Conservation (phyloP, 352 stramenopile genomes). For the Globisporangium iwayamae region DNA sequence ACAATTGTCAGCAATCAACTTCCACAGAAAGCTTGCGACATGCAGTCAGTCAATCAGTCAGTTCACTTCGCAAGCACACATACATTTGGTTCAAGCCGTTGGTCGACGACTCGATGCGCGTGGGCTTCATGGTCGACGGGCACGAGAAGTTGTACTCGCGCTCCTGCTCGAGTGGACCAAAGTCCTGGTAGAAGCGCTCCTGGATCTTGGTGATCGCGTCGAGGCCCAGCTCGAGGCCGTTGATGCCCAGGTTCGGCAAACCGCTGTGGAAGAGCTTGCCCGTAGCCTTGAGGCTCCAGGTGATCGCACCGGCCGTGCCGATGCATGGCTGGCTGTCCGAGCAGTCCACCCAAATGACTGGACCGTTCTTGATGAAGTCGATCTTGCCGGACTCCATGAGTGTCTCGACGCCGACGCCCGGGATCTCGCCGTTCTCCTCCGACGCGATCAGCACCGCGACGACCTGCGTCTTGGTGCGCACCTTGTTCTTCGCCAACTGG, state of each 20-base stretch:
- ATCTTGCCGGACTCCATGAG: conserved; percentile 88
- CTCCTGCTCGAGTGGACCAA: conserved; percentile 78
- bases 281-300: conserved; percentile 88
- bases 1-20: not conserved
- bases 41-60: not conserved
- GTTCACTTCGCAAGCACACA: conserved; percentile 8
- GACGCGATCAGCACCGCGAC: conserved; percentile 90
- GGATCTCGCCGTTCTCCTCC: conserved; percentile 82
- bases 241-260: conserved; percentile 88
- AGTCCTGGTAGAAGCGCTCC: conserved; percentile 88
- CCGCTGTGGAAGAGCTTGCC: conserved; percentile 92
- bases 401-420: conserved; percentile 86
- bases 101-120: conserved; percentile 72
- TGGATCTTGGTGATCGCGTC: conserved; percentile 86
- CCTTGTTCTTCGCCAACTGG: conserved; percentile 70
- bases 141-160: conserved; percentile 90
- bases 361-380: conserved; percentile 91
- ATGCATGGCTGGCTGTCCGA: conserved; percentile 92
- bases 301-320: conserved; percentile 82
- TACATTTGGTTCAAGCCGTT: conserved; percentile 87
- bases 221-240: conserved; percentile 86
- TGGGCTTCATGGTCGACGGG: conserved; percentile 86
- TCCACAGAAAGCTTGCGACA: not conserved
- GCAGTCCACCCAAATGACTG: conserved; percentile 91
- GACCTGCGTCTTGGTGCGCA: conserved; percentile 73